Conservation (phyloP, 441 rosid genomes). For the Populus hybrid region DNA sequence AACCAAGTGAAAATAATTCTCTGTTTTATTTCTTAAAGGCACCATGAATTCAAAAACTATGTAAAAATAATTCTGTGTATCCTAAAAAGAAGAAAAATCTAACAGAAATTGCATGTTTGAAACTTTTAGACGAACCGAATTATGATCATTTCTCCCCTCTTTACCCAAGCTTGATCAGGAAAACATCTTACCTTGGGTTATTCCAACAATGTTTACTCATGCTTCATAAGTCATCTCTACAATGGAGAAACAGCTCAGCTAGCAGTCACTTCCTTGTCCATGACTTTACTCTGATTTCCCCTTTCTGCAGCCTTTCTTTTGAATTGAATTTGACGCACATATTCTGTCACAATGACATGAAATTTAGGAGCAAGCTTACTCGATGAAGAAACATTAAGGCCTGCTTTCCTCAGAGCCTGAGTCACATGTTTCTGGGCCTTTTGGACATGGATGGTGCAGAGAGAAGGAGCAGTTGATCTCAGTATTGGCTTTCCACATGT, state of each 20-base stretch:
- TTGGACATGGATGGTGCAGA: constrained; percentile 69
- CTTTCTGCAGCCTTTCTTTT: constrained; percentile 54
- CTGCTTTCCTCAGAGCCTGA: constrained; percentile 85
- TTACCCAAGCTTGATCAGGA: neutral
- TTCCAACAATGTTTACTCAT: constrained; percentile 13
- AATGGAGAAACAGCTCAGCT: constrained; percentile 29
- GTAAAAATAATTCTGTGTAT: too few species aligned
- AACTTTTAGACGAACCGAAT: neutral
- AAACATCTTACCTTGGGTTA: constrained; percentile 26
- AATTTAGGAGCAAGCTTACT: constrained; percentile 81
- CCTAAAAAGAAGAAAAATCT: too few species aligned
- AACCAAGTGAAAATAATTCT: neutral
- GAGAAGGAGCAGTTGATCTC: constrained; percentile 68
- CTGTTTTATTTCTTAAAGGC: neutral
- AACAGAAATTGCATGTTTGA: neutral
- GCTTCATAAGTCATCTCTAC: constrained; percentile 15
- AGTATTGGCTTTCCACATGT: constrained; percentile 85
- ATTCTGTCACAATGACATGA: constrained; percentile 79
- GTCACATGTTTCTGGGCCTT: constrained; percentile 85
- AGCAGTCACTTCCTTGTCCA: constrained; percentile 45
- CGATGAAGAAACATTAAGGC: constrained; percentile 67
- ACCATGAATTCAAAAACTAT: too few species aligned
- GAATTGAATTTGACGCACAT: constrained; percentile 76
- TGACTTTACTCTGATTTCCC: constrained; percentile 27
- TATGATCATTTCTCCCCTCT: neutral